Conservation (phyloP, 2,329 filamentous ascomycete genomes). For the Simplicillium sp. region DNA sequence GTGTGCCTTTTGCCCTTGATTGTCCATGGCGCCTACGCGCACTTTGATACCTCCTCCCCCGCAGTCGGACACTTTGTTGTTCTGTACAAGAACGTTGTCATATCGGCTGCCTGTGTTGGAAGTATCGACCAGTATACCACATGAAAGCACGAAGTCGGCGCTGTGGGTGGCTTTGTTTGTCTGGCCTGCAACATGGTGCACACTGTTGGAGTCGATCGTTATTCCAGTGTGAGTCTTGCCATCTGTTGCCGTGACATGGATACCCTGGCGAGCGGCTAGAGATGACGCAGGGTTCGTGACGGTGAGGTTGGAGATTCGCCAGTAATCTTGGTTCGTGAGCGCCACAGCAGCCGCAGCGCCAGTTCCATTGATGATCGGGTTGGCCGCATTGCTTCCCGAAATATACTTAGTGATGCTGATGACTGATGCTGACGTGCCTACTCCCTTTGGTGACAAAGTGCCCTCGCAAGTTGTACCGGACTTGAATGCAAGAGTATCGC, state of each 20-base stretch:
- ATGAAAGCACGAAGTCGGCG: conserved; percentile 10
- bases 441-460: conserved; percentile 11
- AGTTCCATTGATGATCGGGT: conserved; percentile 13
- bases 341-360: conserved; percentile 10
- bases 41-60: conserved; percentile 16
- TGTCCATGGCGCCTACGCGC: conserved; percentile 11
- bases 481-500: conserved; percentile 12
- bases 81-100: conserved; percentile 12
- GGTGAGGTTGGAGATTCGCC: conserved; percentile 12
- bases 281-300: conserved; percentile 10
- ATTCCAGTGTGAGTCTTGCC: conserved; percentile 13
- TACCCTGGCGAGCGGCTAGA: conserved; percentile 11
- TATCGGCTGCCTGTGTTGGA: conserved; percentile 11
- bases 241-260: conserved; percentile 12
- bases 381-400: not conserved
- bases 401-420: conserved; percentile 13
- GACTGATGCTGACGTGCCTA: conserved; percentile 7
- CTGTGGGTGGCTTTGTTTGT: conserved; percentile 12
- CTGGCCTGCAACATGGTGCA: conserved; percentile 13
- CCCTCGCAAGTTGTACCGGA: conserved; percentile 11
- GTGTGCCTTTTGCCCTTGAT: conserved; percentile 8
- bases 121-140: conserved; percentile 11
- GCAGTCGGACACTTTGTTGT: conserved; percentile 13
- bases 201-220: conserved; percentile 11
- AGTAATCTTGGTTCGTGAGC: conserved; percentile 14